phyloP scores from a whole-genome alignment of 2,329 filamentous ascomycete genomes.

The Neofusicoccum ribis region DNA sequence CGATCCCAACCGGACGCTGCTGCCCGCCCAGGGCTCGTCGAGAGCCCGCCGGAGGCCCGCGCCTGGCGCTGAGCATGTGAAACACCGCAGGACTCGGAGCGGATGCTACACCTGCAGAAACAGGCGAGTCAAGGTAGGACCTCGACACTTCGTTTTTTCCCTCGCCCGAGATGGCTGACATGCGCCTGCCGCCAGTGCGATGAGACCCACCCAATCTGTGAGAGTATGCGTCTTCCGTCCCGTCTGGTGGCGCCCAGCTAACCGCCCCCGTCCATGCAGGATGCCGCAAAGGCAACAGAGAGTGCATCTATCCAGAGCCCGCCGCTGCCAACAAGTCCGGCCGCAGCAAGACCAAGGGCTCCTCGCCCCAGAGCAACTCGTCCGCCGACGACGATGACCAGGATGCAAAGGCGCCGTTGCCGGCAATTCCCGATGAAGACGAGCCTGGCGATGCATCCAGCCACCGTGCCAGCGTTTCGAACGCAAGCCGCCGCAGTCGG shows the following conservation, averaged over 20 bases:
- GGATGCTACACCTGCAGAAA: constrained; percentile 92
- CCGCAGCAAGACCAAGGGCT: constrained; percentile 47
- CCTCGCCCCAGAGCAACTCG: constrained; percentile 49
- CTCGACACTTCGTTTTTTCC: neutral
- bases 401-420: constrained; percentile 40
- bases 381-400: constrained; percentile 56
- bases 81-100: constrained; percentile 89
- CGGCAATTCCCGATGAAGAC: constrained; percentile 49
- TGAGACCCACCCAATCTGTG: constrained; percentile 82
- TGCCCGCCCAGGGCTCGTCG: constrained; percentile 26
- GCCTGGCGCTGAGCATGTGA: constrained; percentile 66
- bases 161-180: constrained; percentile 18
- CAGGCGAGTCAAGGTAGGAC: constrained; percentile 72
- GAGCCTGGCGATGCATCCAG: constrained; percentile 40
- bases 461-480: constrained; percentile 17
- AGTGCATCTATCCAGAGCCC: constrained; percentile 85
- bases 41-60: constrained; percentile 32
- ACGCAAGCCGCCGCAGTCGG: constrained; percentile 29
- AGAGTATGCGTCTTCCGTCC: constrained; percentile 53
- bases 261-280: constrained; percentile 50
- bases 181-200: constrained; percentile 66
- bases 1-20: constrained; percentile 29
- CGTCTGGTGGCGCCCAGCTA: constrained; percentile 7
- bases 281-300: constrained; percentile 87
- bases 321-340: constrained; percentile 53